These are phyloP conservation scores for Mycena crocata DNA, from an alignment of 768 basidiomycete genomes.

Conservation along the genomic window DNA sequence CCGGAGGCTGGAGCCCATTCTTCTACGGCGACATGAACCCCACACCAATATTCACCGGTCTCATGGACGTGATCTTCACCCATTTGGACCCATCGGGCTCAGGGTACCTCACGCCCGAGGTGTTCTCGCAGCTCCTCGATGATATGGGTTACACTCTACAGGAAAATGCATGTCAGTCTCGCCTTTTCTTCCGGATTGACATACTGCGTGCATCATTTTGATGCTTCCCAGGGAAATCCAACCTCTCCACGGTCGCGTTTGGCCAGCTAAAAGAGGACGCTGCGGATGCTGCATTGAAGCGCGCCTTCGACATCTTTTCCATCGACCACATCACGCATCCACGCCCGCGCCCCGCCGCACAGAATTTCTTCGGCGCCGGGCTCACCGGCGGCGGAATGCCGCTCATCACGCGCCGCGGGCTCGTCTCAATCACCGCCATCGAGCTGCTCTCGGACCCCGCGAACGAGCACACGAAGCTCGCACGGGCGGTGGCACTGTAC, in stretches of 20 bases:
- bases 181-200: too few species aligned
- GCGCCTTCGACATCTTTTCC: slow-evolving; percentile 23
- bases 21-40: too few species aligned
- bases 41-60: too few species aligned
- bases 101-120: too few species aligned
- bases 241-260: background rate
- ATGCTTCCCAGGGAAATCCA: slow-evolving; percentile 16
- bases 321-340: slow-evolving; percentile 27
- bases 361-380: background rate
- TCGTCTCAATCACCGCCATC: slow-evolving; percentile 1
- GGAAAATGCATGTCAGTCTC: too few species aligned
- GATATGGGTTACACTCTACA: too few species aligned
- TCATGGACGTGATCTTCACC: too few species aligned
- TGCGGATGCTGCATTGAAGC: slow-evolving; percentile 21
- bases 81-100: too few species aligned
- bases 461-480: background rate
- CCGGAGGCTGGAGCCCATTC: too few species aligned
- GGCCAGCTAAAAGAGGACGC: slow-evolving; percentile 12
- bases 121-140: too few species aligned
- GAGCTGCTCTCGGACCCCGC: slow-evolving; percentile 14
- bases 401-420: slow-evolving; percentile 7
- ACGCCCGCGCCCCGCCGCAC: background rate
- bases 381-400: slow-evolving; percentile 3
- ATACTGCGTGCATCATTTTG: too few species aligned
- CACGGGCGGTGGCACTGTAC: background rate